Conservation (phyloP, 2,329 filamentous ascomycete species). For the Sordariomycetes sp. region DNA sequence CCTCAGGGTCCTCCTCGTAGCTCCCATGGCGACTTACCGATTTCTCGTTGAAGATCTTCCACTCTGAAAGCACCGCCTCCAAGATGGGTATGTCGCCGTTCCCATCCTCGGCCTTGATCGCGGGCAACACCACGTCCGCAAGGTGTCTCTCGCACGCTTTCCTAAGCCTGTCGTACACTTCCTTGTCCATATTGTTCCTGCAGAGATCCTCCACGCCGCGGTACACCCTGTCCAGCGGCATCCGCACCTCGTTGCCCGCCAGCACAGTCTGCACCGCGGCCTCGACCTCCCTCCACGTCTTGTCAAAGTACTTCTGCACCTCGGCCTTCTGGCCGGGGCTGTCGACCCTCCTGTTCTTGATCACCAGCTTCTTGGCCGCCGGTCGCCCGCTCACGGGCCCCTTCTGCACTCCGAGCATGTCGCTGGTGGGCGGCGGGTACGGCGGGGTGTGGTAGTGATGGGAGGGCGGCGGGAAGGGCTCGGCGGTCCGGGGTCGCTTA, state of each 20-base stretch:
- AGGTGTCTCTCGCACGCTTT: conserved; percentile 59
- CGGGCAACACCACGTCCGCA: conserved; percentile 44
- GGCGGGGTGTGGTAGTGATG: not conserved
- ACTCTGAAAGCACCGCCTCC: conserved; percentile 42
- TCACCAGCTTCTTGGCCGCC: conserved; percentile 69
- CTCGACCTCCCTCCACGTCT: conserved; percentile 64
- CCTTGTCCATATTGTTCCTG: conserved; percentile 59
- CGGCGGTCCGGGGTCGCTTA: conserved; percentile 21
- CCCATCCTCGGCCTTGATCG: conserved; percentile 30
- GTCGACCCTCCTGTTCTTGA: conserved; percentile 71
- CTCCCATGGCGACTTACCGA: conserved; percentile 5
- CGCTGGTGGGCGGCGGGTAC: not conserved
- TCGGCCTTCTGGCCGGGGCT: conserved; percentile 45
- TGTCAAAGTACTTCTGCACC: conserved; percentile 67
- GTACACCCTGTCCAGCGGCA: conserved; percentile 83
- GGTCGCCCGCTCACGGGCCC: not conserved
- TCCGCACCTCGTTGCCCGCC: conserved; percentile 45
- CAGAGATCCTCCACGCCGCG: conserved; percentile 88
- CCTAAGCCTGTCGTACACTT: conserved; percentile 57
- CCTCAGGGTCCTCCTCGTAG: conserved; percentile 5
- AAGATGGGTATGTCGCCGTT: conserved; percentile 53
- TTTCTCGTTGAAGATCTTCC: conserved; percentile 60
- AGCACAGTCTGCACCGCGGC: conserved; percentile 67
- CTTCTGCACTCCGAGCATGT: not conserved
- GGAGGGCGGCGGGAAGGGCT: conserved; percentile 2